Percentiles rank a stretch among this genome's conserved stretches.
These are phyloP conservation scores for Peniophora sp. DNA, from an alignment of 1,284 basidiomycete species.

Conservation along the genomic window DNA sequence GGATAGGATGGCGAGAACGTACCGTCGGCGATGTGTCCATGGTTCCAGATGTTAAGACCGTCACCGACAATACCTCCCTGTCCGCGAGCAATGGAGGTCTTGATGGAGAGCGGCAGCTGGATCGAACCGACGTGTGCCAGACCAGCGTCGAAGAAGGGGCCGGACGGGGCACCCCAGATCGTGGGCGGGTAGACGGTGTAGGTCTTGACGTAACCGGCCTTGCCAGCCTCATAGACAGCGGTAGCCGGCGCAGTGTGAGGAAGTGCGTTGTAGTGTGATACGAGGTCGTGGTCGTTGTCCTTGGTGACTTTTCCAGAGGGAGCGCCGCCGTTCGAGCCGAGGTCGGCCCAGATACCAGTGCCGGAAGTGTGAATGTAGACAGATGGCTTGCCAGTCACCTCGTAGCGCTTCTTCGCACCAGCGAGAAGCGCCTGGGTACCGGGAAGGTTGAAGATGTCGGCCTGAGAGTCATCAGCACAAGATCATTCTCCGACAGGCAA, in stretches of 20 bases:
- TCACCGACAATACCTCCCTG: constrained; percentile 36
- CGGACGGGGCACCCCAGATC: constrained; percentile 34
- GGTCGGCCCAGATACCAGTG: constrained; percentile 12
- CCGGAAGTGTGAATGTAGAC: constrained; percentile 38
- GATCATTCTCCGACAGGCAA: neutral
- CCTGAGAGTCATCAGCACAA: constrained; percentile 21
- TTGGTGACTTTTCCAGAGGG: constrained; percentile 31
- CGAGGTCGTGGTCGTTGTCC: constrained; percentile 30
- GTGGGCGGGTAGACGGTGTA: constrained; percentile 37
- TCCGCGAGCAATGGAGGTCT: constrained; percentile 27
- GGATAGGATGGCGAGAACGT: constrained; percentile 1
- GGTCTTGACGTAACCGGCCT: constrained; percentile 34
- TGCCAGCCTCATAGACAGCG: constrained; percentile 31
- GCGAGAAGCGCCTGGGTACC: constrained; percentile 33
- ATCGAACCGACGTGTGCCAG: constrained; percentile 35
- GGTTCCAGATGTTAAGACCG: constrained; percentile 39
- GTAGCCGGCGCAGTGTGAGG: constrained; percentile 35
- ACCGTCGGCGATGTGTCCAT: constrained; percentile 39
- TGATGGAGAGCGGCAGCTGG: constrained; percentile 32
- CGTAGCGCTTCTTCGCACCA: constrained; percentile 34
- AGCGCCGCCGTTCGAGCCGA: constrained; percentile 29
- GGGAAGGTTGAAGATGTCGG: constrained; percentile 33
- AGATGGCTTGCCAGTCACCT: constrained; percentile 27
- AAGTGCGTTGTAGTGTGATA: constrained; percentile 27
- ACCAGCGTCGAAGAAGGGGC: constrained; percentile 30